A percentile compares a stretch with the other conserved stretches of the same genome.
These are phyloP conservation scores for Lyophyllum semitale DNA, from an alignment of 768 basidiomycete species.

Conservation along the genomic window DNA sequence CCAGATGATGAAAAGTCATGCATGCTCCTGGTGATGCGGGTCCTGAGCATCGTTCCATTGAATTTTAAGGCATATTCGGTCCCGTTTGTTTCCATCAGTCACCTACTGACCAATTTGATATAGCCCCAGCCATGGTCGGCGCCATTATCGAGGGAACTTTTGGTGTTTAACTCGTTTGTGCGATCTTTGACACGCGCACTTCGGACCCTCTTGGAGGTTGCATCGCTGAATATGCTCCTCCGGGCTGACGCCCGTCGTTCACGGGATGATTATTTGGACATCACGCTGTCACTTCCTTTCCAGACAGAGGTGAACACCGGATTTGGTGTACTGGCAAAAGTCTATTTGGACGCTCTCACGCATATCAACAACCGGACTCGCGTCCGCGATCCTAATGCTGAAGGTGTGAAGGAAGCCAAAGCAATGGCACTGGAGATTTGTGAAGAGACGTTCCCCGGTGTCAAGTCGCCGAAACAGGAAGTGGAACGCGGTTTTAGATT, in stretches of 20 bases:
- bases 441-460: conserved; percentile 92
- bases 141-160: conserved; percentile 91
- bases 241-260: conserved; percentile 83
- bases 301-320: conserved; percentile 97
- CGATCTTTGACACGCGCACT: conserved; percentile 89
- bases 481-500: conserved; percentile 97
- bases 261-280: conserved; percentile 90
- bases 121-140: conserved; percentile 93
- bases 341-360: conserved; percentile 91
- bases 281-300: conserved; percentile 91
- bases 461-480: conserved; percentile 84
- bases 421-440: conserved; percentile 86
- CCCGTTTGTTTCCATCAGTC: conserved; percentile 3
- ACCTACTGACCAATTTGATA: neutral
- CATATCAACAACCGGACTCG: conserved; percentile 81
- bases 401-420: conserved; percentile 82
- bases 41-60: conserved; percentile 91
- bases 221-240: conserved; percentile 90
- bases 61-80: conserved; percentile 79
- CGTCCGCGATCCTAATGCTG: conserved; percentile 75
- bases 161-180: conserved; percentile 98
- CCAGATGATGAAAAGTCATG: conserved; percentile 91
- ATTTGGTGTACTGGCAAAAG: conserved; percentile 96
- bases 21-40: conserved; percentile 96
- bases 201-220: conserved; percentile 87